Conservation (phyloP, 169 alveolate genomes). For the Plasmodium gonderi region DNA sequence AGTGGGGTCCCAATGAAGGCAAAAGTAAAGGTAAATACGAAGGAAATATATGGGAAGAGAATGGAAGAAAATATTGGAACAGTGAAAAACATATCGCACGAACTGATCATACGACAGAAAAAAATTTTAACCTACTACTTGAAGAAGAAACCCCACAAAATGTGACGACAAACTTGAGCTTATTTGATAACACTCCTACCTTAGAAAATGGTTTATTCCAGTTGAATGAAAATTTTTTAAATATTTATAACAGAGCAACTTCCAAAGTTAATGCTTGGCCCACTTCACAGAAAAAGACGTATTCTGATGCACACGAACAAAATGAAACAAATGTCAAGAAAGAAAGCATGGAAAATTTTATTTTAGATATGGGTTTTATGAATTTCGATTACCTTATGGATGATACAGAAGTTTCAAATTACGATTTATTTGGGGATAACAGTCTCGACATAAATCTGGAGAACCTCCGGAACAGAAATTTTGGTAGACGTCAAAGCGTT, state of each 20-base stretch:
- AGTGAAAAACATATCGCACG: neutral
- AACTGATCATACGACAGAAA: neutral
- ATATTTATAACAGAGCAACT: neutral
- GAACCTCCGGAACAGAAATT: neutral
- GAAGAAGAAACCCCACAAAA: neutral
- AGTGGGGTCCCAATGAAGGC: neutral
- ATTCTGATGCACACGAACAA: neutral
- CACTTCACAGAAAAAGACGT: neutral
- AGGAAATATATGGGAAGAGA: neutral
- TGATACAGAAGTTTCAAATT: neutral
- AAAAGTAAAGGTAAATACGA: too few species aligned
- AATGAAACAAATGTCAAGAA: neutral
- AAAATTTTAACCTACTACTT: neutral
- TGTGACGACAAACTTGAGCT: neutral
- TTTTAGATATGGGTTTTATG: neutral
- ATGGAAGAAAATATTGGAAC: neutral
- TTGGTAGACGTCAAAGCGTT: neutral
- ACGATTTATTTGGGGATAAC: neutral
- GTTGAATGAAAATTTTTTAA: neutral
- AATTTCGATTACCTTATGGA: neutral
- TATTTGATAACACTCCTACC: neutral
- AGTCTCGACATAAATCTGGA: neutral
- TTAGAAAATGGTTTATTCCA: neutral
- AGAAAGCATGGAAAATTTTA: neutral
- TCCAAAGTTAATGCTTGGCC: neutral